Evolutionary conservation across 2,329 filamentous ascomycete genomes (phyloP).

Genomic region (Sporothrix curviconia): DNA sequence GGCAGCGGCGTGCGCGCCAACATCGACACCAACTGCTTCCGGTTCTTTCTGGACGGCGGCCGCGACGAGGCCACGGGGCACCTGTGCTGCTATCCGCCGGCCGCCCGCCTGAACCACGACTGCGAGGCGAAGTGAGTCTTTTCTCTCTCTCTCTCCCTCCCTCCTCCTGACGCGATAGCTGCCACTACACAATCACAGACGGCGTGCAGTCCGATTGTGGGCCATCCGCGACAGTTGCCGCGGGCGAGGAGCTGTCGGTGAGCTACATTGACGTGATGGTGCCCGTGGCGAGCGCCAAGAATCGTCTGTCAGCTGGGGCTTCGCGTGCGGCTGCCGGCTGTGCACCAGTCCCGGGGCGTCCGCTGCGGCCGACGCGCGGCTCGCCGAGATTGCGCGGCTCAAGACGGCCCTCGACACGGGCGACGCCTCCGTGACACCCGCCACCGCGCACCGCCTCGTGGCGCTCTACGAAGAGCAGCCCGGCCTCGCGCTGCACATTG

Average conservation of each 20-base stretch:
- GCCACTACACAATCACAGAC: conserved; percentile 29
- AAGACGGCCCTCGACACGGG: conserved; percentile 22
- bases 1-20: conserved; percentile 27
- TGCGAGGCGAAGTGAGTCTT: conserved; percentile 34
- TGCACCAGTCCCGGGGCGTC: conserved; percentile 22
- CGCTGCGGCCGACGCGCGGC: conserved; percentile 28
- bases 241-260: conserved; percentile 33
- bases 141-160: neutral
- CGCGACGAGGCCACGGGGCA: conserved; percentile 24
- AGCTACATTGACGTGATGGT: conserved; percentile 30
- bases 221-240: conserved; percentile 30
- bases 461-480: conserved; percentile 29
- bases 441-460: conserved; percentile 26
- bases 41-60: conserved; percentile 26
- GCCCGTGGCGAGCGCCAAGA: conserved; percentile 24
- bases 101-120: conserved; percentile 33
- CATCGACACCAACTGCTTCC: conserved; percentile 32
- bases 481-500: conserved; percentile 29
- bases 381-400: conserved; percentile 26
- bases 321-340: conserved; percentile 30
- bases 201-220: conserved; percentile 32
- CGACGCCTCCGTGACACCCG: conserved; percentile 22
- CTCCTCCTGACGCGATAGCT: neutral
- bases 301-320: conserved; percentile 30
- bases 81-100: conserved; percentile 30